Percentiles rank a stretch among this genome's conserved stretches.
Conservation (phyloP, 345 rosid species). For the Eucalyptus coolabah region DNA sequence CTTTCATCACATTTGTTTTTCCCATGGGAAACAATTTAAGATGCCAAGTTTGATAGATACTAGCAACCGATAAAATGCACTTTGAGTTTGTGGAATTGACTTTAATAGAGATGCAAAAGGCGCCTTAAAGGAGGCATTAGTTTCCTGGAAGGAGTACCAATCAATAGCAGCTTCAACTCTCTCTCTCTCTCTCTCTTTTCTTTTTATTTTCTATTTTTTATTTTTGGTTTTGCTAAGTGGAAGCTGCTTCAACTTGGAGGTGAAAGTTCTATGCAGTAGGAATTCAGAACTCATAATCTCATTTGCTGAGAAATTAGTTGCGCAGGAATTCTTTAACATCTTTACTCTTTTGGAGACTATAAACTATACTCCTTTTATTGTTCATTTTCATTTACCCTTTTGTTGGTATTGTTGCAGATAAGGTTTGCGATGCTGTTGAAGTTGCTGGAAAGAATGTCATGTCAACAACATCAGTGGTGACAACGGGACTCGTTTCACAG, state of each 20-base stretch:
- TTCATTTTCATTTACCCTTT: neutral
- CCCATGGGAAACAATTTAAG: neutral
- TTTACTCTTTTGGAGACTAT: neutral
- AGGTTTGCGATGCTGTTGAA: constrained; percentile 86
- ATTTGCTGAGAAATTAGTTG: neutral
- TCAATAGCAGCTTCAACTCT: neutral
- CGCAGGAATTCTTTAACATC: neutral
- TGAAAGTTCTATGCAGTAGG: neutral
- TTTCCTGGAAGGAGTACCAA: neutral
- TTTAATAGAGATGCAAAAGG: neutral
- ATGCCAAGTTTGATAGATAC: neutral
- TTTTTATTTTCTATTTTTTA: too few species aligned
- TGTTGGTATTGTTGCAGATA: constrained; percentile 19
- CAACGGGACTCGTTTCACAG: constrained; percentile 74
- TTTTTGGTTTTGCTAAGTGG: neutral
- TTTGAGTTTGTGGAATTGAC: neutral
- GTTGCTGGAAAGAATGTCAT: constrained; percentile 86
- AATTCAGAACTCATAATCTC: neutral
- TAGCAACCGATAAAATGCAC: neutral
- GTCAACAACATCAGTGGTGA: constrained; percentile 79
- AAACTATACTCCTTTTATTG: neutral
- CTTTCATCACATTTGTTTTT: neutral
- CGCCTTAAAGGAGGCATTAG: neutral
- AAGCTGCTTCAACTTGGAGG: neutral
- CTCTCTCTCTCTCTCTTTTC: neutral